Evolutionary conservation across 2,329 filamentous ascomycete species (phyloP).

Genomic region (Apiospora malaysiana): DNA sequence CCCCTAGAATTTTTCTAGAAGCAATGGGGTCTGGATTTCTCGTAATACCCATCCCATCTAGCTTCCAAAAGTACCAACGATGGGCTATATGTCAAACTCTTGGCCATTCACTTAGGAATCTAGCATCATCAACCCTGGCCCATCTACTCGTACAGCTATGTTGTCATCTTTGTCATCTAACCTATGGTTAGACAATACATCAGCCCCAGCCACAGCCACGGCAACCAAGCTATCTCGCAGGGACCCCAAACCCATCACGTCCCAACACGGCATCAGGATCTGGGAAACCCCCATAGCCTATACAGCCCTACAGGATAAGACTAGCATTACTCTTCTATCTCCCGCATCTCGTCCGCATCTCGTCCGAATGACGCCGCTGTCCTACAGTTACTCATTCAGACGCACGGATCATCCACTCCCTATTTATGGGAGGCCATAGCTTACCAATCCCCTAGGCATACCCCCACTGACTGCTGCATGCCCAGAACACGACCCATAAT

Average conservation of each 20-base stretch:
- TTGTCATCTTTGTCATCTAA: slow-evolving; percentile 12
- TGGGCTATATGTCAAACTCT: not conserved
- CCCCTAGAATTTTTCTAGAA: not conserved
- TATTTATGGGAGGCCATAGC: too few relatives aligned
- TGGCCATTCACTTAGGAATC: not conserved
- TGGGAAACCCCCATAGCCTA: not conserved
- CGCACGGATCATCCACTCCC: too few relatives aligned
- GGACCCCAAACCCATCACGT: not conserved
- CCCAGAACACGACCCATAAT: not conserved
- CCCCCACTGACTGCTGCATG: not conserved
- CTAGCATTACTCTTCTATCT: not conserved
- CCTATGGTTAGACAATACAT: not conserved
- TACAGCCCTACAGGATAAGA: not conserved
- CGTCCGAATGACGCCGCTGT: not conserved
- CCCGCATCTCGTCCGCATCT: too few relatives aligned
- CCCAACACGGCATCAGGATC: not conserved
- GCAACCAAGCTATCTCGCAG: not conserved
- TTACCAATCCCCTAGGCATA: too few relatives aligned
- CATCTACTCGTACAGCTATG: not conserved
- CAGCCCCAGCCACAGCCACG: slow-evolving; percentile 4
- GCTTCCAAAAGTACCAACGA: too few relatives aligned
- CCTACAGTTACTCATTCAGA: too few relatives aligned
- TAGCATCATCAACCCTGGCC: not conserved
- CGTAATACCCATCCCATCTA: not conserved
- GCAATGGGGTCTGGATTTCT: not conserved